These are phyloP conservation scores for Pythium oligandrum DNA, from an alignment of 352 stramenopile species.

Conservation along the genomic window DNA sequence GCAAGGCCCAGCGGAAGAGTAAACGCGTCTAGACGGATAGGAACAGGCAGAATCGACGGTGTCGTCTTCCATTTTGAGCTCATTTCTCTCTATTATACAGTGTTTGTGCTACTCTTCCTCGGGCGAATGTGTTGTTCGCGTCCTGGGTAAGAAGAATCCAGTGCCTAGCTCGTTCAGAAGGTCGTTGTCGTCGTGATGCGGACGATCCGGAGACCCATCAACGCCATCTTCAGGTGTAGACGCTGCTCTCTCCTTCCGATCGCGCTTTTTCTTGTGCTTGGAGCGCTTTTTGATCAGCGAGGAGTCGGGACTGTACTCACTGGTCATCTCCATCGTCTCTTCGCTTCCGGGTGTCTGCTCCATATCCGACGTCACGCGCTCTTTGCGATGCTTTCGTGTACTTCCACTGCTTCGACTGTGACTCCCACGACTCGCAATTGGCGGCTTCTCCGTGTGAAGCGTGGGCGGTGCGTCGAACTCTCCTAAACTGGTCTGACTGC, in stretches of 20 bases:
- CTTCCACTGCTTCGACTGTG: constrained; percentile 4
- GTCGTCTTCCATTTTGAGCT: too few species aligned
- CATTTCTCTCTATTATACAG: too few species aligned
- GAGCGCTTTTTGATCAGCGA: constrained; percentile 32
- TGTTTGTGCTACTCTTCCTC: too few species aligned
- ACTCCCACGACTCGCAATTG: constrained; percentile 14
- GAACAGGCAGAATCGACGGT: too few species aligned
- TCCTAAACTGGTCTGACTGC: constrained; percentile 25
- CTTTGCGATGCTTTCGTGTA: constrained; percentile 8
- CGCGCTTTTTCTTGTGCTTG: constrained; percentile 51
- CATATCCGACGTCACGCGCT: neutral
- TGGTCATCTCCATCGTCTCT: constrained; percentile 3
- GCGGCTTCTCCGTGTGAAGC: constrained; percentile 14
- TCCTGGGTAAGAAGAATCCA: constrained; percentile 15
- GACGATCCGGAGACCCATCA: constrained; percentile 27
- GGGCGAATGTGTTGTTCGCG: neutral
- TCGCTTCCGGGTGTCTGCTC: too few species aligned
- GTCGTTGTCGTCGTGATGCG: constrained; percentile 12
- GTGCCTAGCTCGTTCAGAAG: constrained; percentile 17
- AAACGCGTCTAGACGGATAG: constrained; percentile 14
- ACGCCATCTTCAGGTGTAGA: too few species aligned
- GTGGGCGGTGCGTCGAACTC: constrained; percentile 38
- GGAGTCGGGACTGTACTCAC: constrained; percentile 12
- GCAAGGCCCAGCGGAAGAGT: constrained; percentile 26
- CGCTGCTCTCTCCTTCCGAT: constrained; percentile 26